These are phyloP conservation scores for Saturnispora gosingensis DNA, from an alignment of 805 yeast genomes.

Conservation along the genomic window DNA sequence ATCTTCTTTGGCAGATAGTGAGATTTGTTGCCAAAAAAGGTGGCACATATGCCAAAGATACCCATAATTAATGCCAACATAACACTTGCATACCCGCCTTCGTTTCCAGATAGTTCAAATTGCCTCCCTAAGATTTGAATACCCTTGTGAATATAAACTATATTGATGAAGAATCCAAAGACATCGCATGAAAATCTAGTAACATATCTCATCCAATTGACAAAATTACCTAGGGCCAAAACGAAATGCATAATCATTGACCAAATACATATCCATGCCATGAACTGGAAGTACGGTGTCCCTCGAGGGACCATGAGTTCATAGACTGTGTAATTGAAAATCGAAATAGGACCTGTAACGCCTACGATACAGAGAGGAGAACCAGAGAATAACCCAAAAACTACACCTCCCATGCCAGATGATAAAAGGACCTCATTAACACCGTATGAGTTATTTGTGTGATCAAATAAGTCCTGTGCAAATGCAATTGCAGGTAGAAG, in stretches of 20 bases:
- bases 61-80: slow-evolving; percentile 69
- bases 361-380: slow-evolving; percentile 95
- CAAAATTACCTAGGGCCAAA: slow-evolving; percentile 61
- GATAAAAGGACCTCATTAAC: slow-evolving; percentile 81
- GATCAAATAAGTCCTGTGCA: slow-evolving; percentile 95
- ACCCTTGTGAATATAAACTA: slow-evolving; percentile 85
- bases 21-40: slow-evolving; percentile 49
- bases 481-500: slow-evolving; percentile 89
- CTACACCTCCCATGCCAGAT: slow-evolving; percentile 80
- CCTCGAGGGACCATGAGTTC: slow-evolving; percentile 51
- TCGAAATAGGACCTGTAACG: slow-evolving; percentile 91
- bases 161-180: slow-evolving; percentile 84
- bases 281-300: slow-evolving; percentile 67
- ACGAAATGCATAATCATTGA: slow-evolving; percentile 70
- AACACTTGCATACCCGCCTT: slow-evolving; percentile 51
- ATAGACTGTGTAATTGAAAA: slow-evolving; percentile 85
- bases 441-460: slow-evolving; percentile 80
- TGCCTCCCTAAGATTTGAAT: slow-evolving; percentile 71
- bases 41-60: slow-evolving; percentile 59
- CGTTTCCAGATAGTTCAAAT: slow-evolving; percentile 35
- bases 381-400: slow-evolving; percentile 78
- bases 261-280: slow-evolving; percentile 96
- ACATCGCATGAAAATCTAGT: slow-evolving; percentile 84
- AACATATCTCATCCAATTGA: slow-evolving; percentile 57
- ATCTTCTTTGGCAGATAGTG: slow-evolving; percentile 50